Evolutionary conservation across 2,329 filamentous ascomycete species (phyloP).

Genomic region (Aureobasidium melanogenum): DNA sequence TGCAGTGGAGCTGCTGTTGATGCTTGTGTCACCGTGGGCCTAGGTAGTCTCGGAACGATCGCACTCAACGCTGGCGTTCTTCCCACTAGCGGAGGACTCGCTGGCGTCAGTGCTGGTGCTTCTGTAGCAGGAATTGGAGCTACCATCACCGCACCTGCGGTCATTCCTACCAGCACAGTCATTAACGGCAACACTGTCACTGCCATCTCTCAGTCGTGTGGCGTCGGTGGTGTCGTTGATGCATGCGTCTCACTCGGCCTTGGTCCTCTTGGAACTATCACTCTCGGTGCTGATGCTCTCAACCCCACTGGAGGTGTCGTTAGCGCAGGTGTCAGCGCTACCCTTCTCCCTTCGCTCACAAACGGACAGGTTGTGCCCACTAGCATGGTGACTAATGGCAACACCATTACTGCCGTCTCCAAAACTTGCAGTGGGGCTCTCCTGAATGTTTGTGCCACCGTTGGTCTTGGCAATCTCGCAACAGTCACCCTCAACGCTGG

Average conservation of each 20-base stretch:
- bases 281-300: not conserved
- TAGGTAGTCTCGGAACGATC: not conserved
- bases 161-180: too few relatives aligned
- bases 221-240: too few relatives aligned
- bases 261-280: not conserved
- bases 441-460: not conserved
- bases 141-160: too few relatives aligned
- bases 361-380: not conserved
- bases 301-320: not conserved
- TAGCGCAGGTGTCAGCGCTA: not conserved
- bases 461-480: not conserved
- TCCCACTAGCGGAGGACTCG: not conserved
- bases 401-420: not conserved
- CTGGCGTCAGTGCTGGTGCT: too few relatives aligned
- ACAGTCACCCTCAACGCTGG: not conserved
- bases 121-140: too few relatives aligned
- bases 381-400: not conserved
- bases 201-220: too few relatives aligned
- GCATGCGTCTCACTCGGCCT: not conserved
- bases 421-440: not conserved
- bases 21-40: not conserved
- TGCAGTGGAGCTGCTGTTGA: not conserved
- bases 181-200: too few relatives aligned
- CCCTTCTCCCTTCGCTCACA: not conserved
- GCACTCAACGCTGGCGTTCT: not conserved